phyloP scores from a whole-genome alignment of 2,329 filamentous ascomycete genomes.

The Curvularia sp. region DNA sequence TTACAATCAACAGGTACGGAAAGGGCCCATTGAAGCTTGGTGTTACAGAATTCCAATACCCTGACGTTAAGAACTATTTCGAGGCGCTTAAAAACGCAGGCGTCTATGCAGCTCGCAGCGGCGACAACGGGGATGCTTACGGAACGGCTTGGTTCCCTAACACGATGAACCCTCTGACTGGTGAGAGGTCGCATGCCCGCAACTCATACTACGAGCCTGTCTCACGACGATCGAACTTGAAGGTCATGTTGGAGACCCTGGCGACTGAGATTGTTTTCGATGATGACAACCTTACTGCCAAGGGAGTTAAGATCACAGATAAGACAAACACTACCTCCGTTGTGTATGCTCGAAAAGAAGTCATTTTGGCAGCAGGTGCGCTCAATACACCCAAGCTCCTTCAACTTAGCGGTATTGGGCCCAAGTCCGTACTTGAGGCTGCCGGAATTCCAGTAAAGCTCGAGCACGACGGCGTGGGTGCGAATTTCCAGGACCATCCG shows the following conservation, averaged over 20 bases:
- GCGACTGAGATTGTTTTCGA: slow-evolving; percentile 36
- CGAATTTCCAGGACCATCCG: slow-evolving; percentile 48
- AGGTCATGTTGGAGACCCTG: slow-evolving; percentile 32
- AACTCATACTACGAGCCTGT: slow-evolving; percentile 44
- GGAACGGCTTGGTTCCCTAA: slow-evolving; percentile 50
- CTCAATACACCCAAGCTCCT: slow-evolving; percentile 64
- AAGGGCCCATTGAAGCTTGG: slow-evolving; percentile 38
- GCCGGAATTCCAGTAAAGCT: slow-evolving; percentile 37
- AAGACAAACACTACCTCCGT: slow-evolving; percentile 25
- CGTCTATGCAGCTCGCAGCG: slow-evolving; percentile 26
- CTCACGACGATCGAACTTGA: slow-evolving; percentile 39
- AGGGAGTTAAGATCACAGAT: slow-evolving; percentile 38
- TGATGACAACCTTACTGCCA: slow-evolving; percentile 30
- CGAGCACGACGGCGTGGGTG: slow-evolving; percentile 42
- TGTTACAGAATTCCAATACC: slow-evolving; percentile 39
- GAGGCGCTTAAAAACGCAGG: slow-evolving; percentile 33
- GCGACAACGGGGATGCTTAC: slow-evolving; percentile 35
- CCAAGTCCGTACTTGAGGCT: slow-evolving; percentile 35
- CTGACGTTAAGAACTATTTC: slow-evolving; percentile 33
- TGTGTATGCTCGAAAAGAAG: slow-evolving; percentile 53
- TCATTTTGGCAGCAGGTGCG: slow-evolving; percentile 66
- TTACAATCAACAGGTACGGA: slow-evolving; percentile 12
- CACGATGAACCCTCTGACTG: slow-evolving; percentile 43
- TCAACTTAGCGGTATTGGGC: slow-evolving; percentile 44
- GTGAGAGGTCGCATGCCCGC: slow-evolving; percentile 42